A percentile compares a stretch with the other conserved stretches of the same genome.
These are phyloP conservation scores for Pseudocercospora fuligena DNA, from an alignment of 2,329 filamentous ascomycete genomes.

Conservation along the genomic window DNA sequence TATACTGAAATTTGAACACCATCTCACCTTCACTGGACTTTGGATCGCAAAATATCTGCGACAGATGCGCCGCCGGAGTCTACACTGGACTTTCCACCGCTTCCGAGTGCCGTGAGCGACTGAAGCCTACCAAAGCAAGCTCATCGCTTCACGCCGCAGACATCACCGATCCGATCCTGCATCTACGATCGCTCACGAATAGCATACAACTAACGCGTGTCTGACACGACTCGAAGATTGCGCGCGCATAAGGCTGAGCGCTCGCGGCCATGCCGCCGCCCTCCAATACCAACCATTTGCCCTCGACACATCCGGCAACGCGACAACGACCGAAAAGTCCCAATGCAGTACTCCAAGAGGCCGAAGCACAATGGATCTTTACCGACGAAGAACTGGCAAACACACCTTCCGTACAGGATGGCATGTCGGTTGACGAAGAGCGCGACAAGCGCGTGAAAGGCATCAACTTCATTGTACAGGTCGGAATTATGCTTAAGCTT, in stretches of 20 bases:
- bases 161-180: conserved; percentile 5
- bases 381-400: conserved; percentile 79
- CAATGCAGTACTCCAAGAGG: conserved; percentile 56
- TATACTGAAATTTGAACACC: not conserved
- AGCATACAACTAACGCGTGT: not conserved
- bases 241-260: not conserved
- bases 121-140: not conserved
- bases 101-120: conserved; percentile 2
- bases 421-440: conserved; percentile 77
- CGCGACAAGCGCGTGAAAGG: conserved; percentile 83
- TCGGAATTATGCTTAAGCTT: conserved; percentile 87
- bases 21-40: not conserved
- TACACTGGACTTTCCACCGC: conserved; percentile 1
- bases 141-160: not conserved
- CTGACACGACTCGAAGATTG: not conserved
- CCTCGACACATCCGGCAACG: conserved; percentile 47
- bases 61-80: conserved; percentile 1
- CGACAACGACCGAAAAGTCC: conserved; percentile 43
- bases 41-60: not conserved
- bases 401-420: conserved; percentile 83
- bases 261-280: conserved; percentile 8
- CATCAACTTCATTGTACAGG: conserved; percentile 94
- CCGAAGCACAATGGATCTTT: conserved; percentile 84
- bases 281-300: conserved; percentile 30
- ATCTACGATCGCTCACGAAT: conserved; percentile 6